phyloP scores from a whole-genome alignment of 169 alveolate species.

The Plasmodium cynomolgi region DNA sequence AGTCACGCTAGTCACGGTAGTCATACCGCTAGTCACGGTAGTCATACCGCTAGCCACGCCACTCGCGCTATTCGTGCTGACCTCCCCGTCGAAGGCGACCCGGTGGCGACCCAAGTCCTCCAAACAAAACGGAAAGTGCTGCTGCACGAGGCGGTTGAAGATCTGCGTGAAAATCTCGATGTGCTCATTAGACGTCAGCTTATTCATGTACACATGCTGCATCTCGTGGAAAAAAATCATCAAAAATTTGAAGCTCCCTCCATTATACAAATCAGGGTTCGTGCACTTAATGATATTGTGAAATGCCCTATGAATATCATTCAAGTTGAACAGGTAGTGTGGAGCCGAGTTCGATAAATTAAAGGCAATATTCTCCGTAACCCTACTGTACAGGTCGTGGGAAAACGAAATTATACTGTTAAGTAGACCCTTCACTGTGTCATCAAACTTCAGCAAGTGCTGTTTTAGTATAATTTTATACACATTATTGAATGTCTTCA shows the following conservation, averaged over 20 bases:
- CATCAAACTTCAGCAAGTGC: conserved; percentile 91
- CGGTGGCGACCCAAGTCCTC: conserved; percentile 88
- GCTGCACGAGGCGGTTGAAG: conserved; percentile 29
- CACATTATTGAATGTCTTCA: conserved; percentile 89
- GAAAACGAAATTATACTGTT: conserved; percentile 90
- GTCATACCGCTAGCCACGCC: not conserved
- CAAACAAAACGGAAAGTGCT: conserved; percentile 39
- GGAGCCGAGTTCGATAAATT: conserved; percentile 90
- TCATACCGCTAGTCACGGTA: not conserved
- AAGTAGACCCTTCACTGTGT: conserved; percentile 82
- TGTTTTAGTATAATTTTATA: conserved; percentile 89
- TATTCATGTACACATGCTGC: conserved; percentile 55
- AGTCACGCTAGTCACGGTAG: not conserved
- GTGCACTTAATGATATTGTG: conserved; percentile 56
- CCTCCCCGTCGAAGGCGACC: conserved; percentile 83
- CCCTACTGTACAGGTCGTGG: conserved; percentile 84
- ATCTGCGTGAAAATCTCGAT: conserved; percentile 46
- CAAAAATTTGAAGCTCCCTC: conserved; percentile 31
- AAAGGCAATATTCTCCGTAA: conserved; percentile 74
- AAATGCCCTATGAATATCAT: conserved; percentile 85
- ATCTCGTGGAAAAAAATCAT: conserved; percentile 71
- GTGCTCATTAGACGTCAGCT: conserved; percentile 59
- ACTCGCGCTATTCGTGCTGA: too few species aligned
- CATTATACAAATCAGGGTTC: conserved; percentile 57
- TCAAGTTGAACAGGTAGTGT: conserved; percentile 91